Percentiles rank a stretch among this genome's conserved stretches.
These are phyloP conservation scores for Fusarium vanettenii DNA, from an alignment of 2,329 filamentous ascomycete genomes.

Conservation along the genomic window DNA sequence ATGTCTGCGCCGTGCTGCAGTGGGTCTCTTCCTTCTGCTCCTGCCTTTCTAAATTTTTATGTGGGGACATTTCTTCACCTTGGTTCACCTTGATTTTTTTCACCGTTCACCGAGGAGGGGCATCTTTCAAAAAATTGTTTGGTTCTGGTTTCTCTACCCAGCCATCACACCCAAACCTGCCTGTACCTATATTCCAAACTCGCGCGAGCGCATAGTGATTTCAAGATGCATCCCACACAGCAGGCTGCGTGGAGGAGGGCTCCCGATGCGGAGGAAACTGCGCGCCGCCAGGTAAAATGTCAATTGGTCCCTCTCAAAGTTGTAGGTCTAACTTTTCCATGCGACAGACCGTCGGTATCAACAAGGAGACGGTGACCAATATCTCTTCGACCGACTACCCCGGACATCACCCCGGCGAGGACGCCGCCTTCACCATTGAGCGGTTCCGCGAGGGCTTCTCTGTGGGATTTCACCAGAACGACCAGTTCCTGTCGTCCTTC, in stretches of 20 bases:
- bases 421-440: constrained; percentile 81
- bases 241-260: constrained; percentile 50
- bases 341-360: constrained; percentile 82
- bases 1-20: constrained; percentile 10
- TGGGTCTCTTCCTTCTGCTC: background rate
- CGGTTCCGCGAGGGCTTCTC: constrained; percentile 77
- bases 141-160: constrained; percentile 18
- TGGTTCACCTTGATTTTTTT: background rate
- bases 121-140: constrained; percentile 45
- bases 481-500: constrained; percentile 82
- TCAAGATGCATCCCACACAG: constrained; percentile 48
- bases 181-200: background rate
- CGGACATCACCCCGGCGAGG: constrained; percentile 89
- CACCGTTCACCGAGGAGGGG: constrained; percentile 44
- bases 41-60: background rate
- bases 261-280: constrained; percentile 67
- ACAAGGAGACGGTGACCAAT: constrained; percentile 90
- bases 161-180: background rate
- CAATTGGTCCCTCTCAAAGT: background rate
- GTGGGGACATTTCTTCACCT: constrained; percentile 20
- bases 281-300: constrained; percentile 68
- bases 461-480: constrained; percentile 87
- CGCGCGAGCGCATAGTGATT: background rate
- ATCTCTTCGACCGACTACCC: constrained; percentile 93
- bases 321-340: constrained; percentile 16